A percentile compares a stretch with the other conserved stretches of the same genome.
phyloP scores from a whole-genome alignment of 352 stramenopile genomes.

The Peronospora tabacina region DNA sequence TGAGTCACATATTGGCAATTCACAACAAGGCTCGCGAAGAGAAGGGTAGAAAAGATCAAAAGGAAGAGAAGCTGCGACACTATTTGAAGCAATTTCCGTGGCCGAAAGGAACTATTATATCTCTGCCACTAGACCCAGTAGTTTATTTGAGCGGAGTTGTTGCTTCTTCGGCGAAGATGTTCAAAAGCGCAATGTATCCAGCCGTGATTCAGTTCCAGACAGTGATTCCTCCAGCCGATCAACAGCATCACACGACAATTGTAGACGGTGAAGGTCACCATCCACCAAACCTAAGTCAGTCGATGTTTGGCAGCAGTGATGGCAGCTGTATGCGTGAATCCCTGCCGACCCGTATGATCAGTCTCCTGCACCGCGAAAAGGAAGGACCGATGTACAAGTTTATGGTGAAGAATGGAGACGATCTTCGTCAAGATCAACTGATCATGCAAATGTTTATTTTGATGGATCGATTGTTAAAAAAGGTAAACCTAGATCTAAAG shows the following conservation, averaged over 20 bases:
- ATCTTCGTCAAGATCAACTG: constrained; percentile 99
- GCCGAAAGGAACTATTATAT: constrained; percentile 69
- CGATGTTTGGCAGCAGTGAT: constrained; percentile 48
- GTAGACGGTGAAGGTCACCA: constrained; percentile 17
- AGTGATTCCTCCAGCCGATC: constrained; percentile 43
- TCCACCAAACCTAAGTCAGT: constrained; percentile 30
- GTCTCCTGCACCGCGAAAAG: constrained; percentile 69
- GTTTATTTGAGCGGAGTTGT: constrained; percentile 87
- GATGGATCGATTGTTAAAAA: constrained; percentile 98
- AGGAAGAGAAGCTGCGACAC: constrained; percentile 91
- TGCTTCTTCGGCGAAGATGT: constrained; percentile 91
- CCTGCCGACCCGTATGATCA: constrained; percentile 63
- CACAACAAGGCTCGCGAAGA: constrained; percentile 90
- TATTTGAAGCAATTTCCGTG: constrained; percentile 85
- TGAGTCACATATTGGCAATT: constrained; percentile 89
- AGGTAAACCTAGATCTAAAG: constrained; percentile 96
- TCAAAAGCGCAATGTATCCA: constrained; percentile 97
- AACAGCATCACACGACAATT: constrained; percentile 21
- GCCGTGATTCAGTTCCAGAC: constrained; percentile 94
- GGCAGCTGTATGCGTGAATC: constrained; percentile 58
- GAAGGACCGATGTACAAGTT: constrained; percentile 91
- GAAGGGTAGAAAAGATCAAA: constrained; percentile 93
- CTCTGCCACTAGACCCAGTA: constrained; percentile 81
- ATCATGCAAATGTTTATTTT: constrained; percentile 99
- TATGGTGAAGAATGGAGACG: constrained; percentile 99